Percentiles rank a stretch among this genome's conserved stretches.
Evolutionary conservation across 257 asterid genomes (phyloP).

Genomic region (Lycium barbarum): DNA sequence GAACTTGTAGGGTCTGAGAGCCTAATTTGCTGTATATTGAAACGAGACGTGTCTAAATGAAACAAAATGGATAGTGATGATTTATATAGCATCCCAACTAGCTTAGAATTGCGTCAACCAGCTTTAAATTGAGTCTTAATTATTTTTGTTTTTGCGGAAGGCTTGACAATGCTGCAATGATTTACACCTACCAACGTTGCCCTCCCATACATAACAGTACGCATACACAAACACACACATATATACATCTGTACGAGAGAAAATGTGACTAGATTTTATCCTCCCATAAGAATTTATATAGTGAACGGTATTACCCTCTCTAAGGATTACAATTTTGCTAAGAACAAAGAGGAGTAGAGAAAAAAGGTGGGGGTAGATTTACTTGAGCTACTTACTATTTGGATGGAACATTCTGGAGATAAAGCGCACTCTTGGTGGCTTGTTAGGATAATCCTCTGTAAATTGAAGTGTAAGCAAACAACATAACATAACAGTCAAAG

Average conservation of each 20-base stretch:
- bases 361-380: background rate
- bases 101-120: background rate
- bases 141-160: background rate
- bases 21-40: background rate
- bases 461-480: slow-evolving; percentile 60
- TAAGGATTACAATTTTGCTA: background rate
- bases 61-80: background rate
- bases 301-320: slow-evolving; percentile 5
- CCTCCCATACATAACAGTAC: slow-evolving; percentile 15
- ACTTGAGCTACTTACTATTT: slow-evolving; percentile 67
- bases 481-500: slow-evolving; percentile 12
- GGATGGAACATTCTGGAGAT: slow-evolving; percentile 95
- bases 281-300: background rate
- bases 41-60: background rate
- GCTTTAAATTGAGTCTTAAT: background rate
- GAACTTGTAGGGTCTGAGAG: background rate
- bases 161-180: background rate
- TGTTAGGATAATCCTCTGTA: slow-evolving; percentile 87
- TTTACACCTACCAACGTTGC: slow-evolving; percentile 1
- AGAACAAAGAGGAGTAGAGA: background rate
- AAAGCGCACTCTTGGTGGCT: slow-evolving; percentile 85
- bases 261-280: background rate
- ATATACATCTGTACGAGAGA: background rate
- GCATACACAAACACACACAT: background rate
- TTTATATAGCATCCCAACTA: slow-evolving; percentile 4